Evolutionary conservation across 768 basidiomycete species (phyloP).

Genomic region (Suillus americanus): DNA sequence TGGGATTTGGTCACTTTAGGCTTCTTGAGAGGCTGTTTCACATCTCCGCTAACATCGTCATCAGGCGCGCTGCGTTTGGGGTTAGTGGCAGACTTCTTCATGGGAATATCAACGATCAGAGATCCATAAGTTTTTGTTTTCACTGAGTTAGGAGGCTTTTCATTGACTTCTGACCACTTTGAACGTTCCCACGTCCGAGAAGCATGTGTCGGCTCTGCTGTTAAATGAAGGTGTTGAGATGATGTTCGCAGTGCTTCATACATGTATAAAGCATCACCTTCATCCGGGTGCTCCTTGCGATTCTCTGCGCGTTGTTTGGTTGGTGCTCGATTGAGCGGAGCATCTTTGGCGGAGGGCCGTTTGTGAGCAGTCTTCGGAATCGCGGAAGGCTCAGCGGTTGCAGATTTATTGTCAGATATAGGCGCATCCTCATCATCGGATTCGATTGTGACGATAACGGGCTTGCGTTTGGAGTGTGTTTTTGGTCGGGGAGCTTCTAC

Average conservation of each 20-base stretch:
- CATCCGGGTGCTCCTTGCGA: neutral
- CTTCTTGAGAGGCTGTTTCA: conserved; percentile 16
- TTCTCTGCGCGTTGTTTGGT: neutral
- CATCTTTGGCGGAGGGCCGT: neutral
- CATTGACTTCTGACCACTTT: neutral
- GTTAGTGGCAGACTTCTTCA: neutral
- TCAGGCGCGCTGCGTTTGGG: neutral
- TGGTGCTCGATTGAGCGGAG: neutral
- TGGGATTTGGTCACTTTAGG: conserved; percentile 3
- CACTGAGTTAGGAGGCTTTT: neutral
- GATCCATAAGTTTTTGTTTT: neutral
- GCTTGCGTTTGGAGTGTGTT: conserved; percentile 8
- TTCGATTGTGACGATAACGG: neutral
- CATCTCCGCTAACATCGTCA: conserved; percentile 1
- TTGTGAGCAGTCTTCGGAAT: neutral
- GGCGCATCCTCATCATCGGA: conserved; percentile 1
- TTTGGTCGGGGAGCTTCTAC: conserved; percentile 21
- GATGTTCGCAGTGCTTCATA: neutral
- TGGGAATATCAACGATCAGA: neutral
- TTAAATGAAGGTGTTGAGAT: neutral
- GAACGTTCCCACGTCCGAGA: neutral
- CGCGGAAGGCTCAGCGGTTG: neutral
- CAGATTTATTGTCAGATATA: neutral
- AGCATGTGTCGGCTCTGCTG: neutral
- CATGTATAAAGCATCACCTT: neutral